Evolutionary conservation across 2,329 filamentous ascomycete genomes (phyloP).

Genomic region (Colletotrichum lentis): DNA sequence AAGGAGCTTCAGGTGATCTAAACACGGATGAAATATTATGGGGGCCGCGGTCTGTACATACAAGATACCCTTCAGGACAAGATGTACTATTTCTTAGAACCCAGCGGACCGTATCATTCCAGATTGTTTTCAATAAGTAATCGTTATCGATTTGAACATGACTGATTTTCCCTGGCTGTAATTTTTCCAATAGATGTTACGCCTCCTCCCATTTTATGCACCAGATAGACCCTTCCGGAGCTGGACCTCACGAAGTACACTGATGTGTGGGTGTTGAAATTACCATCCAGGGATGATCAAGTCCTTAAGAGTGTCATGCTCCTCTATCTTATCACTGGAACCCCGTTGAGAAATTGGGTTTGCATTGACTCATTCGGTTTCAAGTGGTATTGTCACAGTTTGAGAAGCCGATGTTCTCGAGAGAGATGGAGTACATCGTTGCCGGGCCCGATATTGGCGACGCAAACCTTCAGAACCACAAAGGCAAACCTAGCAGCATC

Average conservation of each 20-base stretch:
- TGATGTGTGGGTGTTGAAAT: not conserved
- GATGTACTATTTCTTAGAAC: not conserved
- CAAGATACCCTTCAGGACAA: constrained; percentile 3
- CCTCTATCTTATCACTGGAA: not conserved
- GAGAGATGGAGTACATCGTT: not conserved
- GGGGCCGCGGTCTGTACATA: constrained; percentile 1
- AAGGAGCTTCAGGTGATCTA: not conserved
- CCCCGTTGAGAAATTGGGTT: not conserved
- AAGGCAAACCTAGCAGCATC: not conserved
- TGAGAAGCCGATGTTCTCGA: not conserved
- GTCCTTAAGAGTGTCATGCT: not conserved
- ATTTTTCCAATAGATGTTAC: not conserved
- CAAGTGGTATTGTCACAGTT: too few relatives aligned
- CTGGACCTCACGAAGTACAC: not conserved
- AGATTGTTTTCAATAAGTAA: not conserved
- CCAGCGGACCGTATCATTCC: not conserved
- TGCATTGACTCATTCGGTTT: not conserved
- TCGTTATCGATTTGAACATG: not conserved
- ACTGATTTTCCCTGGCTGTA: not conserved
- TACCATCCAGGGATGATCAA: not conserved
- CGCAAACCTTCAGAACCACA: not conserved
- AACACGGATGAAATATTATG: not conserved
- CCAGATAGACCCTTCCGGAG: not conserved
- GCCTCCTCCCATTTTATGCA: not conserved
- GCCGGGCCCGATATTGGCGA: not conserved